Evolutionary conservation across 2,329 filamentous ascomycete species (phyloP).

Genomic region (Ascochyta viciae-villosae): DNA sequence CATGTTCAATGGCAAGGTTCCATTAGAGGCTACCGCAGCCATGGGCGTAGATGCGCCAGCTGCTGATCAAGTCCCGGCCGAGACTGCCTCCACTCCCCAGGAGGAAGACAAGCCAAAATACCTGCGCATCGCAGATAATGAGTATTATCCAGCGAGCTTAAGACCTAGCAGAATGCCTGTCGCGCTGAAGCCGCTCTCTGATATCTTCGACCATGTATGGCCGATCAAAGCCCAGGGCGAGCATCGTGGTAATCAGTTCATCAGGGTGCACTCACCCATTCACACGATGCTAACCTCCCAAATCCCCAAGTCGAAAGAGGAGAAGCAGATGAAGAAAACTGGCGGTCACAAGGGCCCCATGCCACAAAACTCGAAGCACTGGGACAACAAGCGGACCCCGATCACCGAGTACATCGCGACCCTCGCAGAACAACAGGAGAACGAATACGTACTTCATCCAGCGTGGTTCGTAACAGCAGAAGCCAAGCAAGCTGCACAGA

Average conservation of each 20-base stretch:
- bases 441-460: conserved; percentile 86
- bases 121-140: conserved; percentile 53
- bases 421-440: conserved; percentile 76
- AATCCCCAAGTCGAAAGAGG: conserved; percentile 71
- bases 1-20: conserved; percentile 74
- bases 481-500: conserved; percentile 62
- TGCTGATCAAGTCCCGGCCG: conserved; percentile 14
- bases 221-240: conserved; percentile 88
- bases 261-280: conserved; percentile 83
- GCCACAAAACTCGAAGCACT: conserved; percentile 68
- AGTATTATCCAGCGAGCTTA: conserved; percentile 58
- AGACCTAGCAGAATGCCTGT: conserved; percentile 50
- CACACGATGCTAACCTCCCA: conserved; percentile 82
- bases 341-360: conserved; percentile 57
- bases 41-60: not conserved
- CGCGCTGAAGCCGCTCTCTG: conserved; percentile 68
- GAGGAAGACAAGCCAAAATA: conserved; percentile 30
- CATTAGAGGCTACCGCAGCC: conserved; percentile 22
- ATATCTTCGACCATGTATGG: conserved; percentile 89
- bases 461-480: conserved; percentile 68
- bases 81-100: conserved; percentile 11
- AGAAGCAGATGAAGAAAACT: conserved; percentile 63
- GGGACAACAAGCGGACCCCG: conserved; percentile 78
- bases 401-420: conserved; percentile 80
- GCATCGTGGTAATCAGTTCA: conserved; percentile 67